These are phyloP conservation scores for Terfezia claveryi DNA, from an alignment of 495 filamentous ascomycete genomes.

Conservation along the genomic window DNA sequence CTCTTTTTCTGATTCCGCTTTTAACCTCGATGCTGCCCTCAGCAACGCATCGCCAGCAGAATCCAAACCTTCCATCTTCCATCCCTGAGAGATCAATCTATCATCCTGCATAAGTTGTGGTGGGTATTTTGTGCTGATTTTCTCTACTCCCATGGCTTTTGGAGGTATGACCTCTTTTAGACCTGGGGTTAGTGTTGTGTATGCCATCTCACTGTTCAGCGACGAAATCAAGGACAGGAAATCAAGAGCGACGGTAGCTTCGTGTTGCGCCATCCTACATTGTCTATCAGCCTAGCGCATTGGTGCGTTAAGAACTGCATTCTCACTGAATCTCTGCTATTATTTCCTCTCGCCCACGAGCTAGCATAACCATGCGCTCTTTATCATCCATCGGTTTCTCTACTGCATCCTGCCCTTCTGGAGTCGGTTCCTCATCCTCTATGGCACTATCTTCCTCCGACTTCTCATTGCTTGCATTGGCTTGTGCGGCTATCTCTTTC, in stretches of 20 bases:
- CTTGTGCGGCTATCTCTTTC: constrained; percentile 13
- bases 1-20: constrained; percentile 54
- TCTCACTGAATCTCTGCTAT: not conserved
- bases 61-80: constrained; percentile 54
- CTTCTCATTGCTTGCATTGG: constrained; percentile 10
- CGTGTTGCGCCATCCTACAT: constrained; percentile 38
- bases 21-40: constrained; percentile 46
- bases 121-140: constrained; percentile 36
- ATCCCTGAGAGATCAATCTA: constrained; percentile 43
- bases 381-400: constrained; percentile 6
- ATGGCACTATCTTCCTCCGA: constrained; percentile 2
- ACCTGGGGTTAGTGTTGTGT: constrained; percentile 40
- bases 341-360: constrained; percentile 6
- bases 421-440: constrained; percentile 6
- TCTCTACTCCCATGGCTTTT: constrained; percentile 55
- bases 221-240: constrained; percentile 68
- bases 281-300: not conserved
- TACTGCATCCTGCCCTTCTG: constrained; percentile 6
- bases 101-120: constrained; percentile 24
- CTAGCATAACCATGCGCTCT: constrained; percentile 13
- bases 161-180: constrained; percentile 47
- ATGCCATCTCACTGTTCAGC: constrained; percentile 44
- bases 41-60: constrained; percentile 51
- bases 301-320: not conserved
- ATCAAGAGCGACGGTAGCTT: constrained; percentile 49